Base-by-base conservation (phyloP, 495 filamentous ascomycete genomes). In the Trichodelitschia bisporula region DNA sequence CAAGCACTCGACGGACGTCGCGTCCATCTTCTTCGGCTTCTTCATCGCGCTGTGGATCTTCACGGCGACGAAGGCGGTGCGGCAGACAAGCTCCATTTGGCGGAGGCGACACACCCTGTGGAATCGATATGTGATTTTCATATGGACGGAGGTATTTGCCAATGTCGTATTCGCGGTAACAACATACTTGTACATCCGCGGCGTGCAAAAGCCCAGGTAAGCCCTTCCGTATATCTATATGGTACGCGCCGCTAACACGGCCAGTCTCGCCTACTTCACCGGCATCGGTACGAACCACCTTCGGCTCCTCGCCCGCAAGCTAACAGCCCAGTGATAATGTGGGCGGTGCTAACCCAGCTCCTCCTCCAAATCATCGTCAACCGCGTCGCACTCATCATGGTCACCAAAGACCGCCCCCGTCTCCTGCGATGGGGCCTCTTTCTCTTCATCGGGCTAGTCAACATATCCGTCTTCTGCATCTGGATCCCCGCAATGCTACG, bases 381-480 rank as follows among this genome's bases (percentile, higher is more conserved):
- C 13, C 31, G 35, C 2, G 35, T 37, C 18, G 24, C 13, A 8
- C 31, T 37, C 6, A 20, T 37, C 31, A 37, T 37, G 35, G 26
- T 29, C 6, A 21, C 33, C 31, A 34, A 34, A 25, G 20, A 29
- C n/a, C 11, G 21, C 9, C 10, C 35, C 10, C 31, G 23, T 10
- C 4, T 18, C 14, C 26, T 34, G 10, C 33, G 29, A 17, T 19
- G 19, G 12, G 2, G 2, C 10, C 23, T 37, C 8, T 19, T 37
- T 3, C 3, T 19, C 13, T 11, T 21, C 24, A 13, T 37, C 13
- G 31, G 31, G 2, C 12, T 37, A 2, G 23, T 37, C 31, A 33
- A 37, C 23, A 29, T 37, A 30, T 37, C 35, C 2, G 30, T 37
- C n/a, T 37, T 28, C 24, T 15, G 12, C 24, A 15, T 37, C 6